These are phyloP conservation scores for Fusarium pseudograminearum DNA, from an alignment of 2,329 filamentous ascomycete species.

Conservation along the genomic window DNA sequence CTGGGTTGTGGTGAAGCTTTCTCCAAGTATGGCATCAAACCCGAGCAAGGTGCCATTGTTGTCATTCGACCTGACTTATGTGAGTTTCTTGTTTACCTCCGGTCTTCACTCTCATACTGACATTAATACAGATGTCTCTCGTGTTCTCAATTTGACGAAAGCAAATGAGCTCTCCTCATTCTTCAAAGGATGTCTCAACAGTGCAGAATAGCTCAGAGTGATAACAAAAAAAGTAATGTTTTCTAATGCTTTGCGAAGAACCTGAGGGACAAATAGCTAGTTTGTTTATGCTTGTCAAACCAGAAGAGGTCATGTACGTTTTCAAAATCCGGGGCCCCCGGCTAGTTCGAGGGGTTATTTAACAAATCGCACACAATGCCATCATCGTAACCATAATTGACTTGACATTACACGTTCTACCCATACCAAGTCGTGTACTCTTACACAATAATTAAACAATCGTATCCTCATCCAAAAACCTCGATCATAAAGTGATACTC, in stretches of 20 bases:
- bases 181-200: slow-evolving; percentile 13
- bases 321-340: no score
- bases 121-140: slow-evolving; percentile 6
- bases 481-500: slow-evolving; percentile 70
- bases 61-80: slow-evolving; percentile 41
- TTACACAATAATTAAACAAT: background rate
- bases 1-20: slow-evolving; percentile 22
- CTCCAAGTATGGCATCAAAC: slow-evolving; percentile 26
- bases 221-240: no score
- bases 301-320: accelerated
- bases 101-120: background rate
- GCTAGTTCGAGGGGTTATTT: accelerated
- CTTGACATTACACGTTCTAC: background rate
- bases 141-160: background rate
- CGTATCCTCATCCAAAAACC: slow-evolving; percentile 59
- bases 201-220: background rate
- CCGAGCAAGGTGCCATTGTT: slow-evolving; percentile 15
- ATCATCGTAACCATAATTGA: background rate
- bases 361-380: background rate
- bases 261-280: no score
- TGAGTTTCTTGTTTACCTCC: background rate
- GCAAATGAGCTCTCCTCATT: background rate
- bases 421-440: background rate
- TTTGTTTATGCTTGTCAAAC: background rate
- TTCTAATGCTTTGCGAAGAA: no score